Conservation (phyloP, 495 filamentous ascomycete genomes). For the Penicillium turbatum region DNA sequence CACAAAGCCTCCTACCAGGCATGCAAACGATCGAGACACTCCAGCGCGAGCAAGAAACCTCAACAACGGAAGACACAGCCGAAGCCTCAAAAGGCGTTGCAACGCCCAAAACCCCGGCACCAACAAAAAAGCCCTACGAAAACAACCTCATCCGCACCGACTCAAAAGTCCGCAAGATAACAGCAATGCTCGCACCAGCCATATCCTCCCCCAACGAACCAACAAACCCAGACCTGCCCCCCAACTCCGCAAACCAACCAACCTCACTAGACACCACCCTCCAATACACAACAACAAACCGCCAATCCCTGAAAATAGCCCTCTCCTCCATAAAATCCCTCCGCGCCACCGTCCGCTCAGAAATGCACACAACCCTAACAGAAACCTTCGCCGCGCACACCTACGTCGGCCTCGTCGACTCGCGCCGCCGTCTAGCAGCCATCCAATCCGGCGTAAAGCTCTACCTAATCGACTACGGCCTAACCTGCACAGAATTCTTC, state of each 20-base stretch:
- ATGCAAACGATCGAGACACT: slow-evolving; percentile 35
- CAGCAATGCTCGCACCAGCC: slow-evolving; percentile 74
- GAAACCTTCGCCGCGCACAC: slow-evolving; percentile 87
- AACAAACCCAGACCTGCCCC: slow-evolving; percentile 12
- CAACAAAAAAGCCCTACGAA: slow-evolving; percentile 66
- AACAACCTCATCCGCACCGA: slow-evolving; percentile 91
- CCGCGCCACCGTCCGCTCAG: slow-evolving; percentile 71
- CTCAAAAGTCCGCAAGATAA: slow-evolving; percentile 87
- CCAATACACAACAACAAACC: slow-evolving; percentile 68
- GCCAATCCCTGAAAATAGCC: slow-evolving; percentile 62
- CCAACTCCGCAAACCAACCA: slow-evolving; percentile 14
- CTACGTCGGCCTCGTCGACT: slow-evolving; percentile 91
- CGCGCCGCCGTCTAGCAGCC: slow-evolving; percentile 77
- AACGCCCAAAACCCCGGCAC: slow-evolving; percentile 37
- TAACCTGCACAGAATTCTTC: slow-evolving; percentile 84
- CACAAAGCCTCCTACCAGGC: slow-evolving; percentile 82
- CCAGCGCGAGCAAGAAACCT: slow-evolving; percentile 10
- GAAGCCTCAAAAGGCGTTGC: slow-evolving; percentile 4
- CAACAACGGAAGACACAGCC: slow-evolving; percentile 13
- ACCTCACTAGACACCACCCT: slow-evolving; percentile 43
- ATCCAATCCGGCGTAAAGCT: slow-evolving; percentile 93
- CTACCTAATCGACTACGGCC: slow-evolving; percentile 91
- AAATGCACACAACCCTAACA: slow-evolving; percentile 85
- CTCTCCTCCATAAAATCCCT: slow-evolving; percentile 79
- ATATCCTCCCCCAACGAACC: slow-evolving; percentile 14